phyloP scores from a whole-genome alignment of 257 asterid species.

The Scutellaria baicalensis region DNA sequence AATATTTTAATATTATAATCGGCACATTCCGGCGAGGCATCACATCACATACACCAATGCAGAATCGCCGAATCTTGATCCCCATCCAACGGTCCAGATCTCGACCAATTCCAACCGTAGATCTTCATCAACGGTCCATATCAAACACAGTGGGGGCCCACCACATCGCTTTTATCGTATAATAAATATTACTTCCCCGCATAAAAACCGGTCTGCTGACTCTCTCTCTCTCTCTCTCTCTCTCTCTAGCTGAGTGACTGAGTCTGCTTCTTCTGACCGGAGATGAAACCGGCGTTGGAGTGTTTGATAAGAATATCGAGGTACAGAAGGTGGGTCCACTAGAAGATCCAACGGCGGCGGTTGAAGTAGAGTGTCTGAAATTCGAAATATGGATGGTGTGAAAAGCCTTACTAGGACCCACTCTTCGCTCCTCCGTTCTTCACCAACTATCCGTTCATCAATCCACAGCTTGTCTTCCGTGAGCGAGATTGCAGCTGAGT shows the following conservation, averaged over 20 bases:
- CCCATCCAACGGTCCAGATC: slow-evolving; percentile 33
- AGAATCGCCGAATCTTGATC: slow-evolving; percentile 30
- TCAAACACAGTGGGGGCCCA: slow-evolving; percentile 30
- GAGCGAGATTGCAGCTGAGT: slow-evolving; percentile 42
- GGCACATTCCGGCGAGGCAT: slow-evolving; percentile 35
- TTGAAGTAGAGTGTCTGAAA: not conserved
- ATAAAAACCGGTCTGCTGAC: slow-evolving; percentile 26
- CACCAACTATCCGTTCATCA: slow-evolving; percentile 68
- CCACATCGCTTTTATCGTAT: slow-evolving; percentile 20
- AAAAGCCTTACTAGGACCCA: slow-evolving; percentile 63
- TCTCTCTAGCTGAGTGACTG: not conserved
- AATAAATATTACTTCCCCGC: slow-evolving; percentile 5
- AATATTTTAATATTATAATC: not conserved
- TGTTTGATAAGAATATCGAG: slow-evolving; percentile 31
- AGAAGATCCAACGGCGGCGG: slow-evolving; percentile 16
- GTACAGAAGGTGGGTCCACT: slow-evolving; percentile 31
- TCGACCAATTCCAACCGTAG: slow-evolving; percentile 9
- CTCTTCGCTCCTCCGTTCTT: slow-evolving; percentile 79
- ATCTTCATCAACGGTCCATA: slow-evolving; percentile 27
- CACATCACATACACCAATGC: not conserved
- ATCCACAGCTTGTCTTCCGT: slow-evolving; percentile 65
- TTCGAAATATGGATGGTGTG: slow-evolving; percentile 57
- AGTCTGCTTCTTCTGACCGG: slow-evolving; percentile 30
- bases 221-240: not conserved
- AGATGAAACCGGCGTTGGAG: slow-evolving; percentile 51